Evolutionary conservation across 148 eudicot genomes (phyloP).

Genomic region (Vaccinium vitisidaea): DNA sequence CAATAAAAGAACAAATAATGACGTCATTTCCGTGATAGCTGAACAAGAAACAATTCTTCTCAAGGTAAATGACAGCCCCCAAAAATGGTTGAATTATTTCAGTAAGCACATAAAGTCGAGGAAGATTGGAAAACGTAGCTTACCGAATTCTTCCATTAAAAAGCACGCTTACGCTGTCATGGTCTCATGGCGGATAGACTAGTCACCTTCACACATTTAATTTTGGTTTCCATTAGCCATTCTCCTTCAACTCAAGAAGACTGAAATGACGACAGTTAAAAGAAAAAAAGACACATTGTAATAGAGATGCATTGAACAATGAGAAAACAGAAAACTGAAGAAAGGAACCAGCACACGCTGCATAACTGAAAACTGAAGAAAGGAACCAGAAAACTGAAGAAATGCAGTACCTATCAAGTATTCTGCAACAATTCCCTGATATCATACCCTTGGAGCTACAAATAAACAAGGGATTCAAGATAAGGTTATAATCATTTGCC

Average conservation of each 20-base stretch:
- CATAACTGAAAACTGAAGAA: neutral
- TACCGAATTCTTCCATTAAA: neutral
- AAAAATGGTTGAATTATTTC: neutral
- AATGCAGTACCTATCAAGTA: slow-evolving; percentile 28
- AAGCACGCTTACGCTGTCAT: neutral
- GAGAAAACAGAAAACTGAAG: neutral
- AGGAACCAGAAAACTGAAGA: neutral
- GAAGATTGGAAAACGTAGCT: neutral
- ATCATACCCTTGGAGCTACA: slow-evolving; percentile 91
- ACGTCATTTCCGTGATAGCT: neutral
- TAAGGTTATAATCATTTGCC: neutral
- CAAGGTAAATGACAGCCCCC: neutral
- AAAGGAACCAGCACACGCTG: neutral
- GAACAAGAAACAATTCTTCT: neutral
- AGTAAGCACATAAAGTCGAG: neutral
- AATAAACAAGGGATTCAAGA: neutral
- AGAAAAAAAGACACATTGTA: neutral
- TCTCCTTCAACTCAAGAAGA: neutral
- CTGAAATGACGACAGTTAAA: neutral
- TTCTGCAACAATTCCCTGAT: slow-evolving; percentile 77
- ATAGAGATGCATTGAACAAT: neutral
- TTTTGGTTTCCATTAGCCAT: neutral
- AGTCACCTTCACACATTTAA: neutral
- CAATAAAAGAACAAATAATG: neutral
- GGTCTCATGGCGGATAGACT: neutral